Conservation (phyloP, 768 basidiomycete genomes). For the Serpula lacrymans region DNA sequence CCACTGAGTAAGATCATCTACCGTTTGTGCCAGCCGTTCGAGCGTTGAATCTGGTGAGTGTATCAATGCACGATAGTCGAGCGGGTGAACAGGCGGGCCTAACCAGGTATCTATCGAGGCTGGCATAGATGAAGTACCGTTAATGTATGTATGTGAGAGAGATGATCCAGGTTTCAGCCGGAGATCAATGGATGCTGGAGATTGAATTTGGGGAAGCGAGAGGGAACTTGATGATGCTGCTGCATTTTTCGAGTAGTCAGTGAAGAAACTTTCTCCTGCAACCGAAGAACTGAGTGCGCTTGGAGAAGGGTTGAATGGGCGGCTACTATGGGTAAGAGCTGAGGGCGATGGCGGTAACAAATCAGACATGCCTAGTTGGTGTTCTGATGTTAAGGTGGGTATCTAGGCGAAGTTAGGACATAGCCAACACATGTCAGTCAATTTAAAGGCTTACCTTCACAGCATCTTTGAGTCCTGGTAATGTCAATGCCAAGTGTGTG, state of each 20-base stretch:
- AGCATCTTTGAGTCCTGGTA: constrained; percentile 69
- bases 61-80: constrained; percentile 64
- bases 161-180: constrained; percentile 20
- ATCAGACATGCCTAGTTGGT: constrained; percentile 65
- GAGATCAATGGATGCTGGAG: constrained; percentile 21
- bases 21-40: constrained; percentile 64
- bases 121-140: constrained; percentile 11
- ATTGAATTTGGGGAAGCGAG: constrained; percentile 31
- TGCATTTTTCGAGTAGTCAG: constrained; percentile 25
- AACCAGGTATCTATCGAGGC: constrained; percentile 15
- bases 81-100: constrained; percentile 53
- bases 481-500: constrained; percentile 28
- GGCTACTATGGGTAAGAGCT: constrained; percentile 34
- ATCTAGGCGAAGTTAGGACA: constrained; percentile 36
- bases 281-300: constrained; percentile 33
- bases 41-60: constrained; percentile 58
- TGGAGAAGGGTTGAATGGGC: constrained; percentile 34
- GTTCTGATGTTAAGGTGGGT: constrained; percentile 64
- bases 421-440: constrained; percentile 2
- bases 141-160: constrained; percentile 33
- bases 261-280: constrained; percentile 18
- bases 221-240: constrained; percentile 39
- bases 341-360: constrained; percentile 75
- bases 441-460: constrained; percentile 53
- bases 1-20: constrained; percentile 77